These are phyloP conservation scores for Annulohypoxylon truncatum DNA, from an alignment of 2,329 filamentous ascomycete genomes.

Conservation along the genomic window DNA sequence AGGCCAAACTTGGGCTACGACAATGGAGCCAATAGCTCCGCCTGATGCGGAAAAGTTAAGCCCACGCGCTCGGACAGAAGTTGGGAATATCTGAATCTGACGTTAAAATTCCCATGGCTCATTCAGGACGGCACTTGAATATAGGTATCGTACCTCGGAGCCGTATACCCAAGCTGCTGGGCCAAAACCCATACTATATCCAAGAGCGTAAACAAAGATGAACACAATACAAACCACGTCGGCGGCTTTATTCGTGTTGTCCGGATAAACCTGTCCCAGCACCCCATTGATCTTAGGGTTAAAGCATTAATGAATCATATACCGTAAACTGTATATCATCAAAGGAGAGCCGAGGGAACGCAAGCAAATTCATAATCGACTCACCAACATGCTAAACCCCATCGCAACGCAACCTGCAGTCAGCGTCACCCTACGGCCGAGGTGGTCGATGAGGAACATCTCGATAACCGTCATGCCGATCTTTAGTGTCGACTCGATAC, in stretches of 20 bases:
- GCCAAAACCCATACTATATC: slow-evolving; percentile 68
- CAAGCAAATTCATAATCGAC: slow-evolving; percentile 24
- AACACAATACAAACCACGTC: slow-evolving; percentile 66
- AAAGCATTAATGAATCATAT: neutral
- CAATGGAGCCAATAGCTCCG: slow-evolving; percentile 65
- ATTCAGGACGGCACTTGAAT: neutral
- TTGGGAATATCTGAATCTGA: slow-evolving; percentile 63
- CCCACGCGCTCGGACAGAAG: slow-evolving; percentile 65
- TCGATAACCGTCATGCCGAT: slow-evolving; percentile 67
- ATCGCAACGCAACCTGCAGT: slow-evolving; percentile 63
- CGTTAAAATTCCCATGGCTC: neutral
- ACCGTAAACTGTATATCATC: neutral
- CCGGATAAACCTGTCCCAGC: slow-evolving; percentile 62
- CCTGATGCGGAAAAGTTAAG: slow-evolving; percentile 67
- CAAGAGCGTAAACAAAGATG: slow-evolving; percentile 68
- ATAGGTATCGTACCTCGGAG: slow-evolving; percentile 61
- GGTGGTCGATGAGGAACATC: slow-evolving; percentile 66
- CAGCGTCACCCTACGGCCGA: slow-evolving; percentile 62
- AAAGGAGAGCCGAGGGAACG: neutral
- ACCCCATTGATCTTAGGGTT: slow-evolving; percentile 62
- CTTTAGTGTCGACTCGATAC: slow-evolving; percentile 68
- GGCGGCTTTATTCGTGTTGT: slow-evolving; percentile 59
- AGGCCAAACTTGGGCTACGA: slow-evolving; percentile 67
- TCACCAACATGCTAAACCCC: slow-evolving; percentile 64
- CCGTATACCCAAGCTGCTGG: slow-evolving; percentile 69